Evolutionary conservation across 495 filamentous ascomycete genomes (phyloP).

Genomic region (Glarea lozoyensis): DNA sequence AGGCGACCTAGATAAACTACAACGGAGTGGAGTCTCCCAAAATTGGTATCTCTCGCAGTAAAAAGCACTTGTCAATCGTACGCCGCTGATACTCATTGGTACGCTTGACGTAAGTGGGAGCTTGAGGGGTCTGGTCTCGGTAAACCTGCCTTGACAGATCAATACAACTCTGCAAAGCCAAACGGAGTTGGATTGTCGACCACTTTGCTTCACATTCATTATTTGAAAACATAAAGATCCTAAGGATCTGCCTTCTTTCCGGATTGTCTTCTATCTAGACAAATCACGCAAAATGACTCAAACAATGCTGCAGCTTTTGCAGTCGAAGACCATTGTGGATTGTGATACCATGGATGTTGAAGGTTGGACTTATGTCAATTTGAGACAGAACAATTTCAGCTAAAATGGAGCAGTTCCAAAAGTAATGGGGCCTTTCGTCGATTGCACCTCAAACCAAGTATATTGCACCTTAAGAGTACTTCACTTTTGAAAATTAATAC

Average conservation of each 20-base stretch:
- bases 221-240: neutral
- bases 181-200: too few species aligned
- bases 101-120: too few species aligned
- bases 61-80: too few species aligned
- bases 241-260: neutral
- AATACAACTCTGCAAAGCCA: too few species aligned
- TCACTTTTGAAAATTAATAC: neutral
- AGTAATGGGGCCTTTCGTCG: constrained; percentile 48
- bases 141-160: too few species aligned
- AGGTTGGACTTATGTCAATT: constrained; percentile 27
- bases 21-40: too few species aligned
- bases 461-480: neutral
- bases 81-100: too few species aligned
- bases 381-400: neutral
- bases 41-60: too few species aligned
- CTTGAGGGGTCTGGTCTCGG: too few species aligned
- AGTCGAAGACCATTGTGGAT: constrained; percentile 43
- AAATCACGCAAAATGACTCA: constrained; percentile 18
- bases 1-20: too few species aligned
- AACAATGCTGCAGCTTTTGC: constrained; percentile 23
- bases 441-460: constrained; percentile 63
- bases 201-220: neutral
- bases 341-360: constrained; percentile 52
- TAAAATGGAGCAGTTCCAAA: constrained; percentile 36
- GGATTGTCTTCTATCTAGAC: constrained; percentile 7